phyloP scores from a whole-genome alignment of 2,329 filamentous ascomycete species.

The Pseudophaeomoniella oleicola region DNA sequence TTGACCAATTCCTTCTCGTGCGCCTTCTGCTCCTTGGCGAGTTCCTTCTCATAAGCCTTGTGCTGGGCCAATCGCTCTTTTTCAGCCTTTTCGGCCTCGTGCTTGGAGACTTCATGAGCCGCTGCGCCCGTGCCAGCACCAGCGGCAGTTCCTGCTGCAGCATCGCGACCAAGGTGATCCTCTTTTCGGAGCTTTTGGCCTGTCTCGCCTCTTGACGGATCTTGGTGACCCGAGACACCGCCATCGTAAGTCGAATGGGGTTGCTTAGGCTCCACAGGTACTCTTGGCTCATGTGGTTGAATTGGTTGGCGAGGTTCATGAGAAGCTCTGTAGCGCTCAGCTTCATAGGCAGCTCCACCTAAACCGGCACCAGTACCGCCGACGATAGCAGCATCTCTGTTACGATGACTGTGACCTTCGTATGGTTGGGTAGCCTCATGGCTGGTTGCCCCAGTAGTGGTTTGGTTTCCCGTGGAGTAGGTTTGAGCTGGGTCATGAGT shows the following conservation, averaged over 20 bases:
- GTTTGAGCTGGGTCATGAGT: not conserved
- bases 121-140: not conserved
- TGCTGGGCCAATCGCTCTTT: conserved; percentile 6
- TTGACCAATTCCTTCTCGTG: conserved; percentile 6
- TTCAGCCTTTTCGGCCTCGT: conserved; percentile 2
- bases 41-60: conserved; percentile 6
- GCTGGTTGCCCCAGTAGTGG: not conserved
- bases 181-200: not conserved
- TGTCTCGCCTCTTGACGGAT: too few species aligned
- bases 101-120: not conserved
- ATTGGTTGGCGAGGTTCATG: not conserved
- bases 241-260: not conserved
- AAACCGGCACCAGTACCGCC: not conserved
- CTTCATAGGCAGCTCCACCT: not conserved
- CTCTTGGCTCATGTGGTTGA: not conserved
- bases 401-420: not conserved
- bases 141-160: not conserved
- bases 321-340: not conserved
- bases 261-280: not conserved
- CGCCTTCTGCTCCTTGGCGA: conserved; percentile 6
- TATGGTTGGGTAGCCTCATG: not conserved
- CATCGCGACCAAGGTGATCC: not conserved
- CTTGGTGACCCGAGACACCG: not conserved
- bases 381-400: not conserved
- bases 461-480: not conserved